A percentile compares a stretch with the other conserved stretches of the same genome.
Conservation (phyloP, 805 yeast genomes). For the Lipomyces sp. region DNA sequence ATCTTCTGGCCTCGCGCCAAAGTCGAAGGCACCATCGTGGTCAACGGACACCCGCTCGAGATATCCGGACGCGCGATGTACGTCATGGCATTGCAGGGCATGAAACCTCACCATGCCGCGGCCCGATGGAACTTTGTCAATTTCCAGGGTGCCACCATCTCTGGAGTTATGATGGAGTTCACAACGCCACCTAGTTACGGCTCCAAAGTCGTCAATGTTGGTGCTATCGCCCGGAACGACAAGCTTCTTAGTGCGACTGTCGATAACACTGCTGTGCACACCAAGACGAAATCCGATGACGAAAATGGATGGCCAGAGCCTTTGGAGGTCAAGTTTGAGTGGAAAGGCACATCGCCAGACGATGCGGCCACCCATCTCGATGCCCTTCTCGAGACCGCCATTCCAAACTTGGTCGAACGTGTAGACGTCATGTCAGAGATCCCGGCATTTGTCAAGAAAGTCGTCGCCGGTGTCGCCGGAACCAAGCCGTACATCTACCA, state of each 20-base stretch:
- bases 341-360: slow-evolving; percentile 57
- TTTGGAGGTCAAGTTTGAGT: slow-evolving; percentile 61
- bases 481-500: slow-evolving; percentile 97
- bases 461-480: slow-evolving; percentile 93
- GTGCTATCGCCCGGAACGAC: slow-evolving; percentile 68
- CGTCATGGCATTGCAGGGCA: slow-evolving; percentile 96
- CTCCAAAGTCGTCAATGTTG: slow-evolving; percentile 76
- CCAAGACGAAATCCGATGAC: slow-evolving; percentile 58
- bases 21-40: slow-evolving; percentile 66
- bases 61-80: slow-evolving; percentile 65
- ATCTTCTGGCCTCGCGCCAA: slow-evolving; percentile 92
- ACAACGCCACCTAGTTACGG: slow-evolving; percentile 92
- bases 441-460: slow-evolving; percentile 89
- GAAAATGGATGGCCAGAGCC: slow-evolving; percentile 95
- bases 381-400: slow-evolving; percentile 56
- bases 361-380: slow-evolving; percentile 45
- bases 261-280: slow-evolving; percentile 67
- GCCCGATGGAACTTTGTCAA: slow-evolving; percentile 93
- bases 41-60: slow-evolving; percentile 49
- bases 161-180: slow-evolving; percentile 92
- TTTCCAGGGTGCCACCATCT: slow-evolving; percentile 74
- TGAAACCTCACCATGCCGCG: slow-evolving; percentile 99
- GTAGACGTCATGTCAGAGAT: slow-evolving; percentile 98
- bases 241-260: slow-evolving; percentile 69
- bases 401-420: slow-evolving; percentile 74